These are phyloP conservation scores for Arthroderma sp. DNA, from an alignment of 2,329 filamentous ascomycete species.

Conservation along the genomic window DNA sequence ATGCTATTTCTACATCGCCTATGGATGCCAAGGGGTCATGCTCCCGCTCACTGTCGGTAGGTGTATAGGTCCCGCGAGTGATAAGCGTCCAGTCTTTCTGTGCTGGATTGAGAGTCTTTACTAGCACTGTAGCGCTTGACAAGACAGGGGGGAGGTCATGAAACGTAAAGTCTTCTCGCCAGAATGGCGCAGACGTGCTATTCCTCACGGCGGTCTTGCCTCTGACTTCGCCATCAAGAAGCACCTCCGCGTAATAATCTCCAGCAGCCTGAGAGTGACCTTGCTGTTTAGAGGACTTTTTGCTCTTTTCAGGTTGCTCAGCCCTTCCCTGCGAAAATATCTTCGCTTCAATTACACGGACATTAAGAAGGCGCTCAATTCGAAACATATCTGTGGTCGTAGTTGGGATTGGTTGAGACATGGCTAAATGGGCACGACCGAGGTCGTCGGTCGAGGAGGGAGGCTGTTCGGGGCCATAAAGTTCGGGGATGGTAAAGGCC, in stretches of 20 bases:
- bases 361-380: slow-evolving; percentile 49
- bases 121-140: slow-evolving; percentile 35
- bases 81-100: slow-evolving; percentile 41
- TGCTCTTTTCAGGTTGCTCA: slow-evolving; percentile 23
- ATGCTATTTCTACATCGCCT: slow-evolving; percentile 35
- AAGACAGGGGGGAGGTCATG: slow-evolving; percentile 37
- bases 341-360: slow-evolving; percentile 52
- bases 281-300: slow-evolving; percentile 25
- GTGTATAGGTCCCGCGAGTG: slow-evolving; percentile 33
- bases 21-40: slow-evolving; percentile 30
- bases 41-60: slow-evolving; percentile 32
- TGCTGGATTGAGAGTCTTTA: slow-evolving; percentile 37
- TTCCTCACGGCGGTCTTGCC: slow-evolving; percentile 39
- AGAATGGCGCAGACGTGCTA: slow-evolving; percentile 37
- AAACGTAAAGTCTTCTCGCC: slow-evolving; percentile 39
- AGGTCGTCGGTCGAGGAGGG: slow-evolving; percentile 32
- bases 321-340: slow-evolving; percentile 31
- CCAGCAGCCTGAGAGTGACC: slow-evolving; percentile 20
- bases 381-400: slow-evolving; percentile 50
- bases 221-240: slow-evolving; percentile 38
- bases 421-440: slow-evolving; percentile 22
- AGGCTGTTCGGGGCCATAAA: slow-evolving; percentile 57
- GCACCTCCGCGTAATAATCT: slow-evolving; percentile 39
- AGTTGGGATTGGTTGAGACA: slow-evolving; percentile 19
- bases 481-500: slow-evolving; percentile 81